Base-by-base conservation (phyloP, 1,284 basidiomycete species). In the Heliocybe sulcata region DNA sequence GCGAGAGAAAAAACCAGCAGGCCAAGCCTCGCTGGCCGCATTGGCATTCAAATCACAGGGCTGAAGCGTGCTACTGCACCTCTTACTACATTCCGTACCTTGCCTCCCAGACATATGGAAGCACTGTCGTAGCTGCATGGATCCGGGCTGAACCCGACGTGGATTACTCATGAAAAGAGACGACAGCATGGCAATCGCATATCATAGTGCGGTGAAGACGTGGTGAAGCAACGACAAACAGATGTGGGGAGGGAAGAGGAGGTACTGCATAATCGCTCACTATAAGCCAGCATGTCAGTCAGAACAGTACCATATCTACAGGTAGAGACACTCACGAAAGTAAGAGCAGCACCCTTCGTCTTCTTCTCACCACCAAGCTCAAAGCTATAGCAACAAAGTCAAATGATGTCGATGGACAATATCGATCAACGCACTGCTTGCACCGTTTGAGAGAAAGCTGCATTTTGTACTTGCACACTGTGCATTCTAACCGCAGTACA, bases 321-420 rank as follows among this genome's bases (percentile, higher is more conserved):
- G 9, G 16, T 9, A 16, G 8, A 42, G 38, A 42, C 22, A 90
- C 89, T 64, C 72, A 92, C 90, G 84, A 94, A 94, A 71, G 83
- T 84, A 66, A 94, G 89, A 59, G 92, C 92, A 67, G 91, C 92
- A 77, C 94, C 92, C 84, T 96, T 94, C 68, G 94, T 95, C 91
- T 98, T 98, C 87, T 98, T 98, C 86, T 99, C 96, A 75, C 97
- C 96, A 79, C 96, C 94, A 58, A 98, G 90, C 81, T 98, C 95
- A 81, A 98, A 98, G 83, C 90, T 92, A 61, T 26, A 51, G 35
- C 27, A 51, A n/a, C n/a, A n/a, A 16, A 72, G 61, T 62, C 55
- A 58, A 47, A 49, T 27, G 45, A 59, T 22, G 16, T 53, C 3
- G 52, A 14, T 9, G 29, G 42, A 38, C n/a, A 52, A 31, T 1